Percentiles rank a stretch among this genome's conserved stretches.
Conservation (phyloP, 257 asterid species). For the Perilla frutescens region DNA sequence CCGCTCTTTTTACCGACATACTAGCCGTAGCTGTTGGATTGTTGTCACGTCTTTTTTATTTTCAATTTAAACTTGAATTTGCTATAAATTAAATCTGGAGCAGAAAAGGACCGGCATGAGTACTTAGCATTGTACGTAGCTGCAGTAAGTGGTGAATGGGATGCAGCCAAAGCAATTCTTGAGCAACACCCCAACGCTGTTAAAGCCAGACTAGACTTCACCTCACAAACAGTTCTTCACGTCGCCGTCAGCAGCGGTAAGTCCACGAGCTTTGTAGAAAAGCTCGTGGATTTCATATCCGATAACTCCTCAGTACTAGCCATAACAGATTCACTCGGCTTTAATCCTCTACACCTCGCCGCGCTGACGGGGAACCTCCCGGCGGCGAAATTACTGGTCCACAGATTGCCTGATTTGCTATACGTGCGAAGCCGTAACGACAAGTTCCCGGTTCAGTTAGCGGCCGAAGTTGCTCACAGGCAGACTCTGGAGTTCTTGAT, state of each 20-base stretch:
- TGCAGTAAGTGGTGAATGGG: too few relatives aligned
- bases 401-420: too few relatives aligned
- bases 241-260: neutral
- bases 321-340: neutral
- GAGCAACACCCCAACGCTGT: neutral
- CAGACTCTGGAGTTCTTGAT: neutral
- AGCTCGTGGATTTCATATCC: neutral
- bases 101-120: too few relatives aligned
- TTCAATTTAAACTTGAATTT: too few relatives aligned
- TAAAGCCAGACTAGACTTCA: neutral
- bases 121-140: too few relatives aligned
- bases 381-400: neutral
- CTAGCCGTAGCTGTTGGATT: too few relatives aligned
- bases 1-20: too few relatives aligned
- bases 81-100: too few relatives aligned
- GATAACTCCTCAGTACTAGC: neutral
- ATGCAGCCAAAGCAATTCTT: too few relatives aligned
- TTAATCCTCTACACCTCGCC: neutral
- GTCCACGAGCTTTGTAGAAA: neutral
- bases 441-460: neutral
- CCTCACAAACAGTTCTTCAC: neutral
- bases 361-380: neutral
- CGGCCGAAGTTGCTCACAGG: neutral
- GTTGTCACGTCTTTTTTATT: too few relatives aligned
- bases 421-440: too few relatives aligned